Evolutionary conservation across 2,329 filamentous ascomycete genomes (phyloP).

Genomic region (Penicillium freii): DNA sequence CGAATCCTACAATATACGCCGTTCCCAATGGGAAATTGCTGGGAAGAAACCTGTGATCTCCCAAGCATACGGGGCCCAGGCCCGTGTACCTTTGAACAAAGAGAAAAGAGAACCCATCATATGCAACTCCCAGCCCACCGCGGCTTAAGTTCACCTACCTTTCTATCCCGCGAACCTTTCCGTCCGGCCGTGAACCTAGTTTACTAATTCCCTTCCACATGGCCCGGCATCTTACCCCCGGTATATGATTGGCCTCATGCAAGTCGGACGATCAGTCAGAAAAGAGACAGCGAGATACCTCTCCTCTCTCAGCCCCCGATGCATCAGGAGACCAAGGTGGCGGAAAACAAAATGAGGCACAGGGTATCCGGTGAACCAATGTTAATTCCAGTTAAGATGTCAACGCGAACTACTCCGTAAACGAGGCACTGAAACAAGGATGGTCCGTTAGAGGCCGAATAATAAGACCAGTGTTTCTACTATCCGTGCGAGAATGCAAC

Average conservation of each 20-base stretch:
- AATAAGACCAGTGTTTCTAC: not conserved
- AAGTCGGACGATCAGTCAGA: constrained; percentile 13
- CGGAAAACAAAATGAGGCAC: constrained; percentile 8
- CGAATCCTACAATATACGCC: not conserved
- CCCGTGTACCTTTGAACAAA: constrained; percentile 6
- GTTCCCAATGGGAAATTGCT: not conserved
- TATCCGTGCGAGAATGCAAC: constrained; percentile 5
- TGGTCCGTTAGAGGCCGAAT: not conserved
- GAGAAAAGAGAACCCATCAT: constrained; percentile 7
- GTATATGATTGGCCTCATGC: not conserved
- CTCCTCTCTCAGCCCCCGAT: constrained; percentile 13
- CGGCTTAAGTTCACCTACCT: constrained; percentile 16
- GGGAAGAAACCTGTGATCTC: not conserved
- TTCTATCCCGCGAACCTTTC: constrained; percentile 19
- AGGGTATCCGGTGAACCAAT: constrained; percentile 20
- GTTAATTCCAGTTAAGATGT: constrained; percentile 1
- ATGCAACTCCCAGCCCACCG: constrained; percentile 5
- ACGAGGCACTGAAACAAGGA: constrained; percentile 13
- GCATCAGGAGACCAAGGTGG: constrained; percentile 19
- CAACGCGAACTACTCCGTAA: not conserved
- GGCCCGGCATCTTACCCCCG: not conserved
- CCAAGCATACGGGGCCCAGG: constrained; percentile 1
- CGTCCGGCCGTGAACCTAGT: constrained; percentile 22
- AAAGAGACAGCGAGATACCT: not conserved
- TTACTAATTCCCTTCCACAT: constrained; percentile 5